Conservation (phyloP, 2,329 filamentous ascomycete species). For the Aspergillus novoparasiticus region DNA sequence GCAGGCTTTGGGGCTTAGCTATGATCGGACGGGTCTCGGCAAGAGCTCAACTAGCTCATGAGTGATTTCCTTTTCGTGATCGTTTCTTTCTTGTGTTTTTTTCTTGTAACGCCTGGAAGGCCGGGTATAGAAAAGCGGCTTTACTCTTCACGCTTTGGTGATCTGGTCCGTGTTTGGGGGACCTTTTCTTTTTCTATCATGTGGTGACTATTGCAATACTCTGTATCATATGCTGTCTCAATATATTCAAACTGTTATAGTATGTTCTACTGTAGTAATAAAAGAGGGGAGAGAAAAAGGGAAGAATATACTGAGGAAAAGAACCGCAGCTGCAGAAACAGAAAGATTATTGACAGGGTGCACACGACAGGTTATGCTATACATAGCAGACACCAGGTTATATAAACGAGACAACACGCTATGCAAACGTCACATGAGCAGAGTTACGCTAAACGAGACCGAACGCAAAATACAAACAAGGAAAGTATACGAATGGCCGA, state of each 20-base stretch:
- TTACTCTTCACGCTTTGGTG: constrained; percentile 16
- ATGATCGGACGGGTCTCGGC: constrained; percentile 31
- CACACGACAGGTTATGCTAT: background rate
- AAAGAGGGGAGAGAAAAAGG: background rate
- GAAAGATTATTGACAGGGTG: background rate
- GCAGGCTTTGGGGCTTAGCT: constrained; percentile 45
- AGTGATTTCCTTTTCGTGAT: constrained; percentile 6
- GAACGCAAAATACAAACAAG: constrained; percentile 1
- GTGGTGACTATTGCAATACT: constrained; percentile 17
- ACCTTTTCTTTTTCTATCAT: constrained; percentile 10
- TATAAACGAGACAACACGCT: constrained; percentile 8
- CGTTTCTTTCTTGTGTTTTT: constrained; percentile 12
- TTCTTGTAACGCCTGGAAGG: constrained; percentile 12
- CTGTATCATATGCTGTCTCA: constrained; percentile 18
- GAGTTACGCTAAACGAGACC: constrained; percentile 5
- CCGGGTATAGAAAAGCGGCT: constrained; percentile 14
- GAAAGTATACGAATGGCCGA: background rate
- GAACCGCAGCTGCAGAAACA: too few species aligned
- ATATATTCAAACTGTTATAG: constrained; percentile 11
- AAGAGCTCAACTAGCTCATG: constrained; percentile 18
- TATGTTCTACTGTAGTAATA: background rate
- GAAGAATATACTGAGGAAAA: background rate
- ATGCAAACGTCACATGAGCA: constrained; percentile 7
- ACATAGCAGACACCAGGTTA: constrained; percentile 2
- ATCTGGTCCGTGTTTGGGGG: background rate